Evolutionary conservation across 2,329 filamentous ascomycete genomes (phyloP).

Genomic region (Orbilia ellipsospora): DNA sequence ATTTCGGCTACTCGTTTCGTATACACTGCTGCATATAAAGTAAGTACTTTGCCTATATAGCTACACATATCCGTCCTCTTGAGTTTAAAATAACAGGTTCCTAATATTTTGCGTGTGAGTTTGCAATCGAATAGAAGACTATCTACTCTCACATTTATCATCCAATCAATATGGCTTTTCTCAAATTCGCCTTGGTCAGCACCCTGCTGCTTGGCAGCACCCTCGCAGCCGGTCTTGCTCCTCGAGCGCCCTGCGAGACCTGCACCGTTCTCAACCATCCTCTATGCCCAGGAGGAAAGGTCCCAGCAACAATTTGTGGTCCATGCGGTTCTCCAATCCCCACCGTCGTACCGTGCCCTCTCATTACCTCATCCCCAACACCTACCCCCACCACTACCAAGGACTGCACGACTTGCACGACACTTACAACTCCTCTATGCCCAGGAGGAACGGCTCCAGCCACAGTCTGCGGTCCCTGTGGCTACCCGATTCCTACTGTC

Average conservation of each 20-base stretch:
- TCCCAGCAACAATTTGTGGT: conserved; percentile 33
- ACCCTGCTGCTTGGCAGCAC: conserved; percentile 18
- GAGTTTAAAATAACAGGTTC: no score
- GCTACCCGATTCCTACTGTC: conserved; percentile 25
- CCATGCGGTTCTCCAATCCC: conserved; percentile 29
- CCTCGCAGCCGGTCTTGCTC: conserved; percentile 24
- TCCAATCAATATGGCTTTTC: background rate
- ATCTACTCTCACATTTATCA: no score
- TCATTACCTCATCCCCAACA: background rate
- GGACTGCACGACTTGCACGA: conserved; percentile 42
- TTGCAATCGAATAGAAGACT: no score
- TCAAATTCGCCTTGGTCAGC: conserved; percentile 7
- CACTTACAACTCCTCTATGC: conserved; percentile 37
- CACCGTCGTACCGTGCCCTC: conserved; percentile 33
- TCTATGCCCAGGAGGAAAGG: conserved; percentile 25
- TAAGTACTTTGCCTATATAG: no score
- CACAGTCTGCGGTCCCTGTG: conserved; percentile 43
- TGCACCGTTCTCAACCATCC: conserved; percentile 30
- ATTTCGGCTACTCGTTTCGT: no score
- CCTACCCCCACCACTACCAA: conserved; percentile 16
- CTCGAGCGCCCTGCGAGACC: conserved; percentile 23
- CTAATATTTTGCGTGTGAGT: no score
- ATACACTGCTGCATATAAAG: no score
- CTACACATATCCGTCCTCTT: no score
- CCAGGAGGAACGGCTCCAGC: conserved; percentile 28